A percentile compares a stretch with the other conserved stretches of the same genome.
These are phyloP conservation scores for Aureoboletus auriporus DNA, from an alignment of 768 basidiomycete genomes.

Conservation along the genomic window DNA sequence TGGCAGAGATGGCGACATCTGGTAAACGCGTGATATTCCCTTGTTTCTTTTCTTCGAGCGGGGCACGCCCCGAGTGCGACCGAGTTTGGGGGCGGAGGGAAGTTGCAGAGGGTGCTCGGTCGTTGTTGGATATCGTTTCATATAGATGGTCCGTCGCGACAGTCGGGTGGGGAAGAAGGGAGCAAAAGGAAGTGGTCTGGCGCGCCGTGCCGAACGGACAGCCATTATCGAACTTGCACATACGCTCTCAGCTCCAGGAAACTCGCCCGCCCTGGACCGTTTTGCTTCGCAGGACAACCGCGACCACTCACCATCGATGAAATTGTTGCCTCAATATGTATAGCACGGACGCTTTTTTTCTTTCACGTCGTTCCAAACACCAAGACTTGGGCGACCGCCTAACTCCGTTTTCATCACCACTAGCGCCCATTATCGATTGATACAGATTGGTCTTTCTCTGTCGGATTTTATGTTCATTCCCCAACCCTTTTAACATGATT, in stretches of 20 bases:
- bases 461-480: conserved; percentile 26
- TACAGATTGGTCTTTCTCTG: conserved; percentile 23
- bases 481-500: conserved; percentile 15
- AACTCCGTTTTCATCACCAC: conserved; percentile 21
- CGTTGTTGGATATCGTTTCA: conserved; percentile 31
- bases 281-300: conserved; percentile 16
- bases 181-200: conserved; percentile 19
- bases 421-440: conserved; percentile 33
- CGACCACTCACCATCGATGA: conserved; percentile 27
- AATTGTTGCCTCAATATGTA: conserved; percentile 40
- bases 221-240: conserved; percentile 3
- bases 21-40: conserved; percentile 33
- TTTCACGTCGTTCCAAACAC: conserved; percentile 43
- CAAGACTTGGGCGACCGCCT: conserved; percentile 27
- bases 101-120: conserved; percentile 32
- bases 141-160: conserved; percentile 33
- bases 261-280: conserved; percentile 13
- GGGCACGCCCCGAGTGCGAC: conserved; percentile 43
- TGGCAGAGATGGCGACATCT: conserved; percentile 44
- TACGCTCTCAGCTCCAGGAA: conserved; percentile 18
- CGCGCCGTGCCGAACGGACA: conserved; percentile 20
- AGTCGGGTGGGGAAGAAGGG: conserved; percentile 16
- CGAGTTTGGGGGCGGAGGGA: conserved; percentile 39
- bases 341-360: conserved; percentile 76
- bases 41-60: conserved; percentile 31